These are phyloP conservation scores for Akebia trifoliata DNA, from an alignment of 164 flowering plant species.

Conservation along the genomic window DNA sequence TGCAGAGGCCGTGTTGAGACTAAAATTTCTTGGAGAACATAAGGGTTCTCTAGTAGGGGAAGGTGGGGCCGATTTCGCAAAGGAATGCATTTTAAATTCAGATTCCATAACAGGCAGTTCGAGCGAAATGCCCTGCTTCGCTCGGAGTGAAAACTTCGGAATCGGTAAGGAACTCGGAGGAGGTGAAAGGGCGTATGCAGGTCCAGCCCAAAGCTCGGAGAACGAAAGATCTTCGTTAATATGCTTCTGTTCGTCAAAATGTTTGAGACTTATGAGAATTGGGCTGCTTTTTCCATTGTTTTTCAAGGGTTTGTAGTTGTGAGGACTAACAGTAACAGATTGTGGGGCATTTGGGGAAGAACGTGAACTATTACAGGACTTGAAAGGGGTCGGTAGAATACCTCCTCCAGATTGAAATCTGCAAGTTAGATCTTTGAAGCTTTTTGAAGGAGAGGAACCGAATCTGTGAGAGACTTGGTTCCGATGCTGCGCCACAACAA, in stretches of 20 bases:
- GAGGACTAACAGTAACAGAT: slow-evolving; percentile 3
- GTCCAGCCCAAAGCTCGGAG: slow-evolving; percentile 74
- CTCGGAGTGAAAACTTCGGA: slow-evolving; percentile 65
- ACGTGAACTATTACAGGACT: slow-evolving; percentile 17
- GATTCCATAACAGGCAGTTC: slow-evolving; percentile 42
- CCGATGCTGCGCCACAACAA: slow-evolving; percentile 54
- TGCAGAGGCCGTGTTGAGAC: slow-evolving; percentile 52
- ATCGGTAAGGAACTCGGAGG: slow-evolving; percentile 93
- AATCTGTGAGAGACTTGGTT: slow-evolving; percentile 32
- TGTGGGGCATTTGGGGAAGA: slow-evolving; percentile 32
- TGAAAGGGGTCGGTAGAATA: slow-evolving; percentile 51
- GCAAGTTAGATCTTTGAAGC: slow-evolving; percentile 51
- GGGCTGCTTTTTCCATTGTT: slow-evolving; percentile 26
- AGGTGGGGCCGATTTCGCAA: slow-evolving; percentile 79
- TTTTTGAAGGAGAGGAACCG: slow-evolving; percentile 32
- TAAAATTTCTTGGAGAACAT: slow-evolving; percentile 21
- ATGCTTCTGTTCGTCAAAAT: slow-evolving; percentile 8
- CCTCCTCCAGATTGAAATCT: slow-evolving; percentile 50
- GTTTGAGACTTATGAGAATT: slow-evolving; percentile 28
- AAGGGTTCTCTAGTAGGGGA: slow-evolving; percentile 63
- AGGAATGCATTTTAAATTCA: slow-evolving; percentile 31
- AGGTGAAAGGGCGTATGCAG: slow-evolving; percentile 79
- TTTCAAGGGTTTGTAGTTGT: slow-evolving; percentile 4
- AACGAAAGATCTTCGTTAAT: slow-evolving; percentile 26
- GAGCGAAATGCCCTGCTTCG: slow-evolving; percentile 69